These are phyloP conservation scores for Colletotrichum cordylinicola DNA, from an alignment of 2,329 filamentous ascomycete genomes.

Conservation along the genomic window DNA sequence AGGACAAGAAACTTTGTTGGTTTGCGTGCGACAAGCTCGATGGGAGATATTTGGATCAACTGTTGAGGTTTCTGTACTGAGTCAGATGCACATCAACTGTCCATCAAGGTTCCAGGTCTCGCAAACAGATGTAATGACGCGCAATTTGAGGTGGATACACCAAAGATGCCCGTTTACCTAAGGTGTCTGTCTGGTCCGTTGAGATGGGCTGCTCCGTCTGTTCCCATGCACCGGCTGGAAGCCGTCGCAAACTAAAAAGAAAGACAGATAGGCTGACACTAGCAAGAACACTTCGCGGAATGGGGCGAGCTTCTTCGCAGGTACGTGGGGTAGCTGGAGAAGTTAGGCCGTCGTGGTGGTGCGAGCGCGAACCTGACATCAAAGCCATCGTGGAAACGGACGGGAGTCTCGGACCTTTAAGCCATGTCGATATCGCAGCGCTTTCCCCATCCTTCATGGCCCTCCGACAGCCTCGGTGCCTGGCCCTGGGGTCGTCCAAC, in stretches of 20 bases:
- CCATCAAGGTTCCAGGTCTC: conserved; percentile 16
- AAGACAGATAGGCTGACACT: not conserved
- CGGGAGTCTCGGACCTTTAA: not conserved
- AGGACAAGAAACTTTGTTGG: not conserved
- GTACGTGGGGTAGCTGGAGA: not conserved
- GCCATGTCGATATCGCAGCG: not conserved
- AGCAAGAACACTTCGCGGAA: not conserved
- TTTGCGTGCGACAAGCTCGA: conserved; percentile 5
- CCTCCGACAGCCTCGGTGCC: not conserved
- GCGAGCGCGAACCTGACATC: not conserved
- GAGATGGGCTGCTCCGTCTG: not conserved
- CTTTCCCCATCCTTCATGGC: not conserved
- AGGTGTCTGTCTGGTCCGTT: not conserved
- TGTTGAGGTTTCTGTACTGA: conserved; percentile 6
- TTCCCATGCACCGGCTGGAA: not conserved
- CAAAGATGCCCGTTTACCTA: not conserved
- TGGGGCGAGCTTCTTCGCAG: not conserved
- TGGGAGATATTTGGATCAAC: conserved; percentile 7
- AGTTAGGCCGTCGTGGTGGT: not conserved
- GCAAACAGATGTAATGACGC: conserved; percentile 6
- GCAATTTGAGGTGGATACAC: conserved; percentile 7
- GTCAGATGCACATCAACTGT: not conserved
- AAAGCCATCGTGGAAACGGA: not conserved
- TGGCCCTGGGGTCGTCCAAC: not conserved
- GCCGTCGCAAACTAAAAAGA: not conserved